phyloP scores from a whole-genome alignment of 2,329 filamentous ascomycete genomes.

The Xylariaceae sp. region DNA sequence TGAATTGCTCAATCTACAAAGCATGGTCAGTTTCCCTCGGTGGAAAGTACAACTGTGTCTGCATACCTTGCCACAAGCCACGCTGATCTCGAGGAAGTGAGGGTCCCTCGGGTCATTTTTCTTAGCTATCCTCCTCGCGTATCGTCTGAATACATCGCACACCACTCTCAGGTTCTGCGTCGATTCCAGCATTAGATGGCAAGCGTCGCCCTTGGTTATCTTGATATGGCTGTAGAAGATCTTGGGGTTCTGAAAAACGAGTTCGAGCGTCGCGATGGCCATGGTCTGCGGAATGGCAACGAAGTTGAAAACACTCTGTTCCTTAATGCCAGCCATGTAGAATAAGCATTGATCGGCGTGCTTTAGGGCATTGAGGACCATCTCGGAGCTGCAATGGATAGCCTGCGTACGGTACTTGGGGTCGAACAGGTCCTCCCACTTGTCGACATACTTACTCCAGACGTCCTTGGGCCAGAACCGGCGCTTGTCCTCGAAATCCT shows the following conservation, averaged over 20 bases:
- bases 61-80: slow-evolving; percentile 79
- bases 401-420: slow-evolving; percentile 77
- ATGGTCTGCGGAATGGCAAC: slow-evolving; percentile 95
- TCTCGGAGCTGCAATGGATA: slow-evolving; percentile 84
- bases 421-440: slow-evolving; percentile 88
- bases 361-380: slow-evolving; percentile 87
- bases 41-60: background rate
- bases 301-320: slow-evolving; percentile 99
- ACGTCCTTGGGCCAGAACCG: slow-evolving; percentile 96
- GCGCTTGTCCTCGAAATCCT: slow-evolving; percentile 85
- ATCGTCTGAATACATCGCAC: slow-evolving; percentile 79
- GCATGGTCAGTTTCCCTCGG: slow-evolving; percentile 10
- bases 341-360: slow-evolving; percentile 94
- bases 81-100: slow-evolving; percentile 88
- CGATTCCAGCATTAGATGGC: slow-evolving; percentile 86
- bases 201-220: slow-evolving; percentile 94
- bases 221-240: slow-evolving; percentile 91
- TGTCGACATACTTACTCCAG: slow-evolving; percentile 92
- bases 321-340: slow-evolving; percentile 91
- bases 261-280: slow-evolving; percentile 93
- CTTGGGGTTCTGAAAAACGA: slow-evolving; percentile 87
- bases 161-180: slow-evolving; percentile 86
- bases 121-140: slow-evolving; percentile 79
- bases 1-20: slow-evolving; percentile 85
- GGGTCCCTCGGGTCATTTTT: slow-evolving; percentile 95